Evolutionary conservation across 805 yeast genomes (phyloP).

Genomic region (Ogataea kodamae): DNA sequence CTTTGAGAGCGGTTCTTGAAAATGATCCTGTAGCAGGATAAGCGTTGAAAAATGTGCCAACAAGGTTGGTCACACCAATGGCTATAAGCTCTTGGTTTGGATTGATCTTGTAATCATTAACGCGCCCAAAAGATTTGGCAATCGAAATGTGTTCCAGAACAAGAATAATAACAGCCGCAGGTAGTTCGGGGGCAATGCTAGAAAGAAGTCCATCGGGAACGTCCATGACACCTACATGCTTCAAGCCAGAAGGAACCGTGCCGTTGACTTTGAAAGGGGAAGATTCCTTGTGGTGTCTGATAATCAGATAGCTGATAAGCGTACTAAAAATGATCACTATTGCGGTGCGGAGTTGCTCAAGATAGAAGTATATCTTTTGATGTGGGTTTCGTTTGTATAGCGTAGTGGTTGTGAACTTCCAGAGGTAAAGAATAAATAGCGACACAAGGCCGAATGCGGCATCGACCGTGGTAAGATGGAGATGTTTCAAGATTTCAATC

Average conservation of each 20-base stretch:
- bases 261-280: slow-evolving; percentile 63
- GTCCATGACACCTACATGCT: slow-evolving; percentile 68
- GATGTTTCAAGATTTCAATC: slow-evolving; percentile 65
- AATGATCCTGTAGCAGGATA: slow-evolving; percentile 97
- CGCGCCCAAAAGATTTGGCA: slow-evolving; percentile 87
- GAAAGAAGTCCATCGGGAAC: slow-evolving; percentile 57
- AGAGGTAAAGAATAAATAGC: slow-evolving; percentile 62
- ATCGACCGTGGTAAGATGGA: slow-evolving; percentile 65
- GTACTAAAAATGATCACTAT: slow-evolving; percentile 79
- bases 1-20: slow-evolving; percentile 89
- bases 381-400: slow-evolving; percentile 65
- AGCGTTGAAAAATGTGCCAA: slow-evolving; percentile 90
- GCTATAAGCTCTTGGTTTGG: slow-evolving; percentile 95
- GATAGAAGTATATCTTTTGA: slow-evolving; percentile 60
- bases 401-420: slow-evolving; percentile 63
- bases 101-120: slow-evolving; percentile 83
- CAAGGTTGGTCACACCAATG: slow-evolving; percentile 84
- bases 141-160: slow-evolving; percentile 91
- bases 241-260: slow-evolving; percentile 76
- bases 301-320: slow-evolving; percentile 74
- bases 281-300: slow-evolving; percentile 40
- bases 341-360: slow-evolving; percentile 76
- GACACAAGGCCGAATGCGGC: slow-evolving; percentile 88
- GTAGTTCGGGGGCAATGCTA: slow-evolving; percentile 71
- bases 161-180: slow-evolving; percentile 79